Base-by-base conservation (phyloP, 2,329 filamentous ascomycete genomes). In the Cryoendolithus antarcticus region DNA sequence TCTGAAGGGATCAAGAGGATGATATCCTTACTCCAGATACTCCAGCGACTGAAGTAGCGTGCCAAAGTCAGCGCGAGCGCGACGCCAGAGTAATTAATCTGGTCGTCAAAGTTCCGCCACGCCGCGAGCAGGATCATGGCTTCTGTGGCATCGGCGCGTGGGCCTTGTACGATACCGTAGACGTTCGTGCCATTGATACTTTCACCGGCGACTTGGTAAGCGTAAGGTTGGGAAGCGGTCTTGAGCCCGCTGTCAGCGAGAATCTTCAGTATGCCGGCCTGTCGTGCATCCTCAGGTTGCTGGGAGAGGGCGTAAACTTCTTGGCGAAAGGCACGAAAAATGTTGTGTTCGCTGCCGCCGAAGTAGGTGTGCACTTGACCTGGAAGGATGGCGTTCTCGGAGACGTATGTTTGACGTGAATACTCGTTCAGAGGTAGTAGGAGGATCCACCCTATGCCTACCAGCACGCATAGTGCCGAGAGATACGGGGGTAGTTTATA, bases 351-450 rank as follows among this genome's bases (percentile, higher is more conserved):
- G 60, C 86, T 94, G 11, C 91, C 91, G 5, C 84, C 80, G 58
- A 98, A 98, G 62, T 98, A 98, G 1, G 91, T 94, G 64, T 96
- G 89, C 6, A 96, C 91, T 62, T 98, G 91, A 2, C 88, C 91
- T 0, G 91, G 91, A 9, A 98, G 69, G 28, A 98, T 76, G 8
- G 91, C 91, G 60, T 98, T 98, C 62, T 98, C 91, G 32, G 89
- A 96, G 42, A 98, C 91, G 62, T 98, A 98, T 1, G 89, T 98
- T 44, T 75, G 73, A 48, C 91, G 78, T 37, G 86, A 94, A 66
- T 96, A 94, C 49, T 88, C 75, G 61, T 96, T 75, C 38, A 96
- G 71, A 2, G 91, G 91, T 1, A 98, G 75, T 27, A 96, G 71
- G 13, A 95, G 75, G 9, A 98, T 77, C 85, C 89, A 98, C 50